phyloP scores from a whole-genome alignment of 768 basidiomycete genomes.

The Antrodiella citrinella region DNA sequence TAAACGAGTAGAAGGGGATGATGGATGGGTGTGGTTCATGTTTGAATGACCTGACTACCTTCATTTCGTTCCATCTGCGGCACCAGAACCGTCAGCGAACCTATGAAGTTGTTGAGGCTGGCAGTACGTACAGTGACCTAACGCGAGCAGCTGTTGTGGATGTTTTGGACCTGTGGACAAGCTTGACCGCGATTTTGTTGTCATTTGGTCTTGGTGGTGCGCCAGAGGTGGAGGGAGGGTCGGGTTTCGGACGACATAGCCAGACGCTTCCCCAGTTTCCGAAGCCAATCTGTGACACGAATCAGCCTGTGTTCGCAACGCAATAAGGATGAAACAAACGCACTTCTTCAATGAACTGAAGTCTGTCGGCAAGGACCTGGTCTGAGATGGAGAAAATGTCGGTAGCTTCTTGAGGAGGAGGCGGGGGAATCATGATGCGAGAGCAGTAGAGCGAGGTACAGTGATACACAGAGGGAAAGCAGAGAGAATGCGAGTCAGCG shows the following conservation, averaged over 20 bases:
- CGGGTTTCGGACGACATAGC: conserved; percentile 60
- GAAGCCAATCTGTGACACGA: conserved; percentile 58
- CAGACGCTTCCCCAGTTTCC: conserved; percentile 94
- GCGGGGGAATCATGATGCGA: conserved; percentile 18
- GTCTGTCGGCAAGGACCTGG: conserved; percentile 57
- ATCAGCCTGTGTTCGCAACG: background rate
- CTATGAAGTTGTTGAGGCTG: conserved; percentile 1
- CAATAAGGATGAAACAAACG: conserved; percentile 13
- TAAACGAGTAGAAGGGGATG: conserved; percentile 89
- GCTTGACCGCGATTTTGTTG: conserved; percentile 78
- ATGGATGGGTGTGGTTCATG: conserved; percentile 85
- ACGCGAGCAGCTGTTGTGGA: conserved; percentile 84
- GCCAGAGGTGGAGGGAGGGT: conserved; percentile 26
- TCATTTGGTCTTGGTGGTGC: conserved; percentile 32
- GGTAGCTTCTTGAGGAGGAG: conserved; percentile 24
- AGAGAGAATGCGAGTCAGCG: background rate
- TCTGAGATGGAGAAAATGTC: conserved; percentile 75
- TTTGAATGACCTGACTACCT: conserved; percentile 82
- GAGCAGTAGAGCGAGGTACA: conserved; percentile 8
- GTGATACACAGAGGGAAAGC: background rate
- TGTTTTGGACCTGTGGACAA: conserved; percentile 79
- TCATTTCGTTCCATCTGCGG: conserved; percentile 96
- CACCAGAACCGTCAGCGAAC: conserved; percentile 4
- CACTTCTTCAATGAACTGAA: conserved; percentile 73
- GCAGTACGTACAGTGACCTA: conserved; percentile 60